Conservation (phyloP, 768 basidiomycete species). For the Dioszegia hungarica region DNA sequence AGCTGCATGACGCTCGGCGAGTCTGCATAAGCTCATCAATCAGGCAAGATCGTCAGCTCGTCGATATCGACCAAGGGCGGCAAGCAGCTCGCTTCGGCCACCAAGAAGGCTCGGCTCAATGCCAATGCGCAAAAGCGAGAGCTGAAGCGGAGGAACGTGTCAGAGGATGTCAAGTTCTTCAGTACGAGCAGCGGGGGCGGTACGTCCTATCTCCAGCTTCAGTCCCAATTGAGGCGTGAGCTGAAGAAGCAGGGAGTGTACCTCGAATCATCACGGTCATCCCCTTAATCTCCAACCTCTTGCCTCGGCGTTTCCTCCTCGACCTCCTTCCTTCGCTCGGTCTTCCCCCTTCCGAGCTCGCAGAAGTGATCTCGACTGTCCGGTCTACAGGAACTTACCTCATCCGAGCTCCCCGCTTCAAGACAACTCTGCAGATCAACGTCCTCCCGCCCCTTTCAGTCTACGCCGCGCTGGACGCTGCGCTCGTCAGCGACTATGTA, state of each 20-base stretch:
- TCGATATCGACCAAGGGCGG: slow-evolving; percentile 39
- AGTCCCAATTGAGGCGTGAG: slow-evolving; percentile 62
- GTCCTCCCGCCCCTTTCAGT: slow-evolving; percentile 66
- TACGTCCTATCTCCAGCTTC: slow-evolving; percentile 1
- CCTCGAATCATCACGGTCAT: slow-evolving; percentile 85
- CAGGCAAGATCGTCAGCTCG: slow-evolving; percentile 57
- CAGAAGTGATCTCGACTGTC: slow-evolving; percentile 11
- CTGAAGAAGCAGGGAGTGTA: slow-evolving; percentile 55
- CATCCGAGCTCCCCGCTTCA: slow-evolving; percentile 76
- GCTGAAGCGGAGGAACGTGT: slow-evolving; percentile 72
- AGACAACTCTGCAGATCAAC: slow-evolving; percentile 82
- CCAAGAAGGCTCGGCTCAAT: slow-evolving; percentile 42
- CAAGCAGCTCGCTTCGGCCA: slow-evolving; percentile 50
- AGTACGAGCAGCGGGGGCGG: slow-evolving; percentile 39
- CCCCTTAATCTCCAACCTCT: slow-evolving; percentile 69
- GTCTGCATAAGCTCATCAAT: not conserved
- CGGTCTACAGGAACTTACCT: slow-evolving; percentile 15
- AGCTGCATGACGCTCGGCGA: not conserved
- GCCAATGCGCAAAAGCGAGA: slow-evolving; percentile 60
- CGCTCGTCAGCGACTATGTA: slow-evolving; percentile 84
- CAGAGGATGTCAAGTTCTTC: slow-evolving; percentile 69
- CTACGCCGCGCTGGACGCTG: slow-evolving; percentile 75
- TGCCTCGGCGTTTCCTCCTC: slow-evolving; percentile 55
- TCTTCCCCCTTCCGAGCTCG: slow-evolving; percentile 53
- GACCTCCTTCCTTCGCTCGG: slow-evolving; percentile 63